Conservation (phyloP, 495 filamentous ascomycete genomes). For the Extremus antarcticus region DNA sequence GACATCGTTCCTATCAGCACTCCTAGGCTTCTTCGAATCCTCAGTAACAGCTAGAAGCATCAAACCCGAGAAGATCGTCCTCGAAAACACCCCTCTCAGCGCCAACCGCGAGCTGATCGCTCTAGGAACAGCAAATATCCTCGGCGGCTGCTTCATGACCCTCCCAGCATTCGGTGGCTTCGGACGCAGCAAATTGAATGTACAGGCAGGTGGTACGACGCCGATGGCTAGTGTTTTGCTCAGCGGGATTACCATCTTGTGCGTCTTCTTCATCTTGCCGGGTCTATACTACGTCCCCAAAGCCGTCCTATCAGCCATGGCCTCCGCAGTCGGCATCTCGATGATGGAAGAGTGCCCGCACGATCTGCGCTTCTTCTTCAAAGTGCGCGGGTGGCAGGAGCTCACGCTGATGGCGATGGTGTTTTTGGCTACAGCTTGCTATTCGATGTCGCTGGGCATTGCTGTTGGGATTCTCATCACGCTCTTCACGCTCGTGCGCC, state of each 20-base stretch:
- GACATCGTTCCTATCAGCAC: background rate
- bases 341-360: conserved; percentile 2
- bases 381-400: background rate
- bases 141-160: conserved; percentile 1
- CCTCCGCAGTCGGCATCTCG: background rate
- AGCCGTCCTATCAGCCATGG: conserved; percentile 1
- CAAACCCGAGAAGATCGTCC: background rate
- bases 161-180: background rate
- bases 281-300: background rate
- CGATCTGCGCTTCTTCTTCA: background rate
- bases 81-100: background rate
- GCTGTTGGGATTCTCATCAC: background rate
- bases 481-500: background rate
- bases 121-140: background rate
- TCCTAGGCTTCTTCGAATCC: background rate
- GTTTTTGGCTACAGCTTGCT: background rate
- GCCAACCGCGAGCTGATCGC: conserved; percentile 3
- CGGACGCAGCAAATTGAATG: conserved; percentile 1
- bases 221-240: background rate
- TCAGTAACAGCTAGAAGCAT: background rate
- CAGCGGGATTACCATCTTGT: background rate
- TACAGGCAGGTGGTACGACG: background rate
- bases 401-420: background rate
- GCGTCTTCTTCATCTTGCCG: conserved; percentile 1
- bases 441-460: conserved; percentile 1